Conservation (phyloP, 192 early-diverging fungal species). For the Diversispora epigaea region DNA sequence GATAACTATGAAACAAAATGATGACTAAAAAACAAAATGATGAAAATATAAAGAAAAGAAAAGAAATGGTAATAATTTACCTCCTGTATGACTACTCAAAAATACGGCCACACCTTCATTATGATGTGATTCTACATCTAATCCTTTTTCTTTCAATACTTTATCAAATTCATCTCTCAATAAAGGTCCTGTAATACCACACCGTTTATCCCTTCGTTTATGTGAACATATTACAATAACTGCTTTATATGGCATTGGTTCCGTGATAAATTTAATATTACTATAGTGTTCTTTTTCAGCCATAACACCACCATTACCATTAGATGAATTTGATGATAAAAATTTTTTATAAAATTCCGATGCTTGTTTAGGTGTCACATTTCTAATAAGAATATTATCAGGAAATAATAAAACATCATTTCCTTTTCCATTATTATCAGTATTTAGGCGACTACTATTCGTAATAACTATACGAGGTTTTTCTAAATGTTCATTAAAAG, state of each 20-base stretch:
- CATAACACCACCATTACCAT: not conserved
- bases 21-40: not conserved
- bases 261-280: not conserved
- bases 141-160: slow-evolving; percentile 45
- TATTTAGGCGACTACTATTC: slow-evolving; percentile 36
- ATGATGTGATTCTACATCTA: slow-evolving; percentile 39
- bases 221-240: slow-evolving; percentile 61
- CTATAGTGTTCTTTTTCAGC: not conserved
- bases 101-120: slow-evolving; percentile 42
- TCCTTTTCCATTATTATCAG: slow-evolving; percentile 11
- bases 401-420: slow-evolving; percentile 47
- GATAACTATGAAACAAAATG: not conserved
- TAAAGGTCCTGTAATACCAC: slow-evolving; percentile 54
- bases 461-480: slow-evolving; percentile 48
- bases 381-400: slow-evolving; percentile 53
- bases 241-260: slow-evolving; percentile 40
- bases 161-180: slow-evolving; percentile 53
- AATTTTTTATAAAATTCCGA: slow-evolving; percentile 49
- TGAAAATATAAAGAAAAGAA: slow-evolving; percentile 16
- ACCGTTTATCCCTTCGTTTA: slow-evolving; percentile 56
- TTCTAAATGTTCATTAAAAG: slow-evolving; percentile 22
- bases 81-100: slow-evolving; percentile 59
- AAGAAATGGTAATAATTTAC: slow-evolving; percentile 20
- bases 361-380: slow-evolving; percentile 46
- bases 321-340: not conserved